phyloP scores from a whole-genome alignment of 208 protist species.

The Phytomonas sp. region DNA sequence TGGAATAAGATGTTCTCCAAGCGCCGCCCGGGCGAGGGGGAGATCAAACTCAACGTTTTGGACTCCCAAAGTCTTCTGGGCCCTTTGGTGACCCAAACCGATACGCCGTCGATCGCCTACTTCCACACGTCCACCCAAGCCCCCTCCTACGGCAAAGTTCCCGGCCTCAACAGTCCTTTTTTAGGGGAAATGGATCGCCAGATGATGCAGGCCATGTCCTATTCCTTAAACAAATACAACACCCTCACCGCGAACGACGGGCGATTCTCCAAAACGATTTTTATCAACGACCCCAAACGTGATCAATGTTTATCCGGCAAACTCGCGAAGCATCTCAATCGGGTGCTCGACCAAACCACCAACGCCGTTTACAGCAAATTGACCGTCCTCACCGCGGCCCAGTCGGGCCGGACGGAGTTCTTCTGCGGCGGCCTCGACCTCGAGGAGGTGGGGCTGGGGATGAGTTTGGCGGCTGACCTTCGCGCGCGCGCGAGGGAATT shows the following conservation, averaged over 20 bases:
- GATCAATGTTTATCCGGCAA: conserved; percentile 65
- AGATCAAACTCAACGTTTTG: conserved; percentile 58
- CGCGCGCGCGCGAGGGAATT: conserved; percentile 25
- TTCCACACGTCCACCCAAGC: conserved; percentile 65
- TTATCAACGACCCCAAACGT: conserved; percentile 73
- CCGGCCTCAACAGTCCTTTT: conserved; percentile 81
- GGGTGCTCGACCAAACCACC: conserved; percentile 68
- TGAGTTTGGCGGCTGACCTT: conserved; percentile 49
- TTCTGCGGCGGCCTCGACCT: conserved; percentile 81
- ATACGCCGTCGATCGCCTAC: conserved; percentile 48
- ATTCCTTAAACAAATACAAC: conserved; percentile 59
- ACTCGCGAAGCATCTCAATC: conserved; percentile 57
- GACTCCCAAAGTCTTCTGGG: conserved; percentile 66
- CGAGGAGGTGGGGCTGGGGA: conserved; percentile 55
- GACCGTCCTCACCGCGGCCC: conserved; percentile 80
- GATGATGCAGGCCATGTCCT: conserved; percentile 88
- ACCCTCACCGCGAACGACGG: conserved; percentile 80
- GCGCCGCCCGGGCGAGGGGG: conserved; percentile 74
- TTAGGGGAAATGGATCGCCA: conserved; percentile 76
- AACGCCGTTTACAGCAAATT: conserved; percentile 82
- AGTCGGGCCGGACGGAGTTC: conserved; percentile 79
- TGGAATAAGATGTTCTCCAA: conserved; percentile 88
- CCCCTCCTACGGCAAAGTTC: conserved; percentile 58
- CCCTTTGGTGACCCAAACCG: conserved; percentile 66
- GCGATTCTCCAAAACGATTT: conserved; percentile 82